Conservation (phyloP, 2,329 filamentous ascomycete genomes). For the Colletotrichum zoysiae region DNA sequence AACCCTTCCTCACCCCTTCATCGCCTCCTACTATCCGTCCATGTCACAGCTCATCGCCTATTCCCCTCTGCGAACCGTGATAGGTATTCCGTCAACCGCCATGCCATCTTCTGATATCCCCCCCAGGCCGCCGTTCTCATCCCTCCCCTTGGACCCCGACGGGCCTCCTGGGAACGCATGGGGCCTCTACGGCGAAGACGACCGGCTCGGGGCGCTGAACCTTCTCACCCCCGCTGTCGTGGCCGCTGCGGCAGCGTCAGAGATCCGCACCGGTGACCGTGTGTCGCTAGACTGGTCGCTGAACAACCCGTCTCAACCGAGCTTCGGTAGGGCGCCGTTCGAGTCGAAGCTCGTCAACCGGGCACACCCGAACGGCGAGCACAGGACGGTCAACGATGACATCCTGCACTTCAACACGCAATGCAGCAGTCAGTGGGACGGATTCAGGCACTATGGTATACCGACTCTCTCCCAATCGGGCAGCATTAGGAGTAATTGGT, state of each 20-base stretch:
- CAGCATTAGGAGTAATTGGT: not conserved
- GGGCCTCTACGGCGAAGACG: slow-evolving; percentile 64
- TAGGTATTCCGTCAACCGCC: not conserved
- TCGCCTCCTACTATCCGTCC: not conserved
- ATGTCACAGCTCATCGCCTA: not conserved
- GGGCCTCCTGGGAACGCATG: slow-evolving; percentile 67
- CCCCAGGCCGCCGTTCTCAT: slow-evolving; percentile 32
- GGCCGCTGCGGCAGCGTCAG: slow-evolving; percentile 43
- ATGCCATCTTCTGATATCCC: slow-evolving; percentile 7
- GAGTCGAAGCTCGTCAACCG: slow-evolving; percentile 55
- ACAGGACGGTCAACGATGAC: slow-evolving; percentile 51
- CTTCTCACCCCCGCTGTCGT: slow-evolving; percentile 63
- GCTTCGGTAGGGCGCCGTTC: slow-evolving; percentile 49
- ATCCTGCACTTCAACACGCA: slow-evolving; percentile 52
- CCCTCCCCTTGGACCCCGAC: slow-evolving; percentile 62
- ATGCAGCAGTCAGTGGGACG: slow-evolving; percentile 56
- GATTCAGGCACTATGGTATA: slow-evolving; percentile 50
- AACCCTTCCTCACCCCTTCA: not conserved
- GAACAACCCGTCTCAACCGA: slow-evolving; percentile 49
- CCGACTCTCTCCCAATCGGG: slow-evolving; percentile 49
- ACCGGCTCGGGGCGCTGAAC: slow-evolving; percentile 68
- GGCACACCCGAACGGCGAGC: slow-evolving; percentile 48
- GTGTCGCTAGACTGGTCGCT: slow-evolving; percentile 53
- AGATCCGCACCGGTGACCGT: slow-evolving; percentile 44
- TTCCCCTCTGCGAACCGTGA: too few species aligned